Evolutionary conservation across 2,329 filamentous ascomycete genomes (phyloP), one percentile per base, ranked within the genome.

Genomic region (Fusarium sp.): DNA sequence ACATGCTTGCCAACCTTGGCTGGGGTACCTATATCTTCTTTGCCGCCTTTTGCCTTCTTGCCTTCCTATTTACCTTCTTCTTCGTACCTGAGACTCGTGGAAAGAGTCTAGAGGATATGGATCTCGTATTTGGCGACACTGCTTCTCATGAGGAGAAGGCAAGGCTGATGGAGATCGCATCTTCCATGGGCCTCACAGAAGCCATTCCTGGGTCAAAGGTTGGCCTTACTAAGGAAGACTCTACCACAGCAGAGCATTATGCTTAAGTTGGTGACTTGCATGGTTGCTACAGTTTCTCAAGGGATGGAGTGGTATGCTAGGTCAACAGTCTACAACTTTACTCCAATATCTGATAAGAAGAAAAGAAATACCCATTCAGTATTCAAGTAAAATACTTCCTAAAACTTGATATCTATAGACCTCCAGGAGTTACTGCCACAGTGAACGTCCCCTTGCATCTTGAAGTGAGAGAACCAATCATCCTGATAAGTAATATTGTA

Each of bases 21-120:
- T 88, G 83, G 78, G 87, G 87, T 15, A 87, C 87, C 0, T 91
- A 91, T 71, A 84, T 90, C 51, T 91, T 92, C 82, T 92, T 91
- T 70, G 88, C 86, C 1, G 82, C 84, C 6, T 89, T 89, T 69
- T 87, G 86, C 68, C 75, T 87, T 3, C 78, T 89, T 9, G 84
- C 86, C 1, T 79, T 85, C 13, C 65, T 86, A 2, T 90, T 87
- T 81, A 86, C 86, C 0, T 88, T 81, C 68, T 85, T 89, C 72
- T 85, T 88, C 55, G 86, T 91, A 0, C 89, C 89, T 0, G 89
- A 91, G 77, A 91, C 89, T 0, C 85, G 84, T 54, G 88, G 88
- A 24, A 83, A 81, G 72, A 88, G 84, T 1, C 81, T 90, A 1
- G 88, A 90, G 75, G 86, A 89, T 59, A 90, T 90, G 87, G 88